These are phyloP conservation scores for Tetracentron sinense DNA, from an alignment of 164 flowering plant species.

Conservation along the genomic window DNA sequence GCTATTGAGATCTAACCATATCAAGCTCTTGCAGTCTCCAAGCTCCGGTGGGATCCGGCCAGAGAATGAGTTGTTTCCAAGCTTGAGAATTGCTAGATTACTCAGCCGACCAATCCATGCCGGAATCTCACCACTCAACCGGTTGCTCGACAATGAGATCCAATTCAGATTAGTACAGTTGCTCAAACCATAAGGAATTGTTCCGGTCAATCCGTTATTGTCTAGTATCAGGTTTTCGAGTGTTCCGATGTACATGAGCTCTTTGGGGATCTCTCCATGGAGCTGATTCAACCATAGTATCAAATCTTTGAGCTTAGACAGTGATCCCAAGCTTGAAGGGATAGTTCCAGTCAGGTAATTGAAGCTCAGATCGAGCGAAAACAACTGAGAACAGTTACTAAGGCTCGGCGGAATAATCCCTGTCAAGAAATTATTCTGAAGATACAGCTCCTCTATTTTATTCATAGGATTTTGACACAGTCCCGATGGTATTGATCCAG, in stretches of 20 bases:
- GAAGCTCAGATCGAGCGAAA: slow-evolving; percentile 85
- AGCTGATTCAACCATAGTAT: slow-evolving; percentile 79
- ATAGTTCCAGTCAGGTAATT: slow-evolving; percentile 73
- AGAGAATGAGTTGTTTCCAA: slow-evolving; percentile 74
- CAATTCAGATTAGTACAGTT: slow-evolving; percentile 81
- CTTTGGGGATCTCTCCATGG: slow-evolving; percentile 70
- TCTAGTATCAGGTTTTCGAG: slow-evolving; percentile 88
- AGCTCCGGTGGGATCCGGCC: slow-evolving; percentile 81
- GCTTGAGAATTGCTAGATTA: slow-evolving; percentile 80
- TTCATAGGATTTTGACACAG: slow-evolving; percentile 42
- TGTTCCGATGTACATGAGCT: slow-evolving; percentile 42
- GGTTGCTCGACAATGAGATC: slow-evolving; percentile 89
- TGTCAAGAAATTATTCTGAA: slow-evolving; percentile 64
- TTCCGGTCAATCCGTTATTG: slow-evolving; percentile 68
- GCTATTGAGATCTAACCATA: slow-evolving; percentile 94
- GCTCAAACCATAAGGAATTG: slow-evolving; percentile 67
- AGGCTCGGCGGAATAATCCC: slow-evolving; percentile 63
- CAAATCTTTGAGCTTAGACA: slow-evolving; percentile 64
- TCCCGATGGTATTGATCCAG: slow-evolving; percentile 59
- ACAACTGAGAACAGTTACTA: slow-evolving; percentile 71
- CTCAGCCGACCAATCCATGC: slow-evolving; percentile 56
- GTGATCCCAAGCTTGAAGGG: slow-evolving; percentile 65
- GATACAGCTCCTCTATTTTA: slow-evolving; percentile 54
- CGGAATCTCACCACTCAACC: slow-evolving; percentile 71
- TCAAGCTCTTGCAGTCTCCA: slow-evolving; percentile 82